These are phyloP conservation scores for Fusarium sp. DNA, from an alignment of 2,329 filamentous ascomycete species.

Conservation along the genomic window DNA sequence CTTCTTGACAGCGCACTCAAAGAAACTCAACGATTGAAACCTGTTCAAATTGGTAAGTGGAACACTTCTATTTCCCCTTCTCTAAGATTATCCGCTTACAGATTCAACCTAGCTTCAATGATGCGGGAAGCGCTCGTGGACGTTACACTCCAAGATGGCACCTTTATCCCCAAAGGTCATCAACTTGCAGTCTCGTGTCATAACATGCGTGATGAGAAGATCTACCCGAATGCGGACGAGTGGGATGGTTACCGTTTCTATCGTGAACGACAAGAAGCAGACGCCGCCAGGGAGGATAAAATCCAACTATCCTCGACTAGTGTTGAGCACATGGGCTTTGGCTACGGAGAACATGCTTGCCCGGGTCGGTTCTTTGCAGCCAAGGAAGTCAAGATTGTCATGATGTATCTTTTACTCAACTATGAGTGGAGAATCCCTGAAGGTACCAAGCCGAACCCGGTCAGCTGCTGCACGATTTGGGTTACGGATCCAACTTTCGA, in stretches of 20 bases:
- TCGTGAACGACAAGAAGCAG: neutral
- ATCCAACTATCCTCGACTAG: neutral
- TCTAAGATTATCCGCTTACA: neutral
- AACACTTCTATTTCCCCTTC: neutral
- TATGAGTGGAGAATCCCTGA: neutral
- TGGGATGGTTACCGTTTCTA: neutral
- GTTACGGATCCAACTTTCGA: neutral
- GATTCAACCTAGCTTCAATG: neutral
- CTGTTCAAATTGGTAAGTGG: neutral
- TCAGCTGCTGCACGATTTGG: neutral
- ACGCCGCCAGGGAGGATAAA: neutral
- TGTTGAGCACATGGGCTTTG: neutral
- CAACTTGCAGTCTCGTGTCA: neutral
- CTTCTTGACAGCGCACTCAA: neutral
- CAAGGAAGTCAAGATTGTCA: constrained; percentile 1
- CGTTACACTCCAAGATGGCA: neutral
- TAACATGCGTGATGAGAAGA: neutral
- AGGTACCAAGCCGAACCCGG: neutral
- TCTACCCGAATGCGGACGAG: neutral
- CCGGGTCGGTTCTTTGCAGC: constrained; percentile 9
- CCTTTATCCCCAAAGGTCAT: neutral
- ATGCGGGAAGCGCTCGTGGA: neutral
- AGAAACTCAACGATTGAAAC: neutral
- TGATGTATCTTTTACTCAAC: neutral
- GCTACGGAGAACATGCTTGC: neutral